Conservation (phyloP, 805 yeast genomes). For the Starmera amethionina region DNA sequence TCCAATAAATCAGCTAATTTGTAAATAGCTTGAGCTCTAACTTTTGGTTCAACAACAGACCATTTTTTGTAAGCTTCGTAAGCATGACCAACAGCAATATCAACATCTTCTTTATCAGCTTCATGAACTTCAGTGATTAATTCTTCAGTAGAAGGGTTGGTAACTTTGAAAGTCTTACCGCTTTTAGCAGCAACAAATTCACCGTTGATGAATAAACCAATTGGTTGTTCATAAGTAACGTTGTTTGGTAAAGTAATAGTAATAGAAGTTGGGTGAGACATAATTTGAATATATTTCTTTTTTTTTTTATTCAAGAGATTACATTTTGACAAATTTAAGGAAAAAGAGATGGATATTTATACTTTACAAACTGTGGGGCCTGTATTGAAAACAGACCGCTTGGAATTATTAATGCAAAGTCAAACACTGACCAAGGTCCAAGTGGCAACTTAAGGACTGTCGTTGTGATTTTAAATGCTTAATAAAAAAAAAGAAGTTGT, state of each 20-base stretch:
- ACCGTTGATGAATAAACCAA: conserved; percentile 57
- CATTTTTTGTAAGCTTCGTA: conserved; percentile 50
- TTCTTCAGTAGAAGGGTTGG: conserved; percentile 55
- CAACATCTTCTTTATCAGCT: conserved; percentile 40
- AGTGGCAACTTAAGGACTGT: too few species aligned
- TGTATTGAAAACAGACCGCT: too few species aligned
- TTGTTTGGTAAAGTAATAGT: conserved; percentile 46
- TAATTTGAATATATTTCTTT: background rate
- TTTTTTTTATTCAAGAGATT: too few species aligned
- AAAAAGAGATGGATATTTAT: too few species aligned
- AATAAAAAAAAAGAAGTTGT: too few species aligned
- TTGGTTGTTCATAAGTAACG: conserved; percentile 43
- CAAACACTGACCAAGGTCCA: too few species aligned
- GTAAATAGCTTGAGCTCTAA: conserved; percentile 30
- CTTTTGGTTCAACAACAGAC: conserved; percentile 36
- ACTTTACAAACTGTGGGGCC: too few species aligned
- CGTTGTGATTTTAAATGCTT: too few species aligned
- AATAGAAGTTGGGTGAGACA: conserved; percentile 8
- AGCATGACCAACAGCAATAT: conserved; percentile 54
- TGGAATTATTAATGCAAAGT: too few species aligned
- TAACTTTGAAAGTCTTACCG: conserved; percentile 45
- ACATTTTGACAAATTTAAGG: too few species aligned
- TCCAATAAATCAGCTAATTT: conserved; percentile 43
- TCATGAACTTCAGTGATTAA: conserved; percentile 42
- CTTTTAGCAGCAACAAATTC: conserved; percentile 37